Conservation (phyloP, 208 protist species). For the Leishmania turanica region DNA sequence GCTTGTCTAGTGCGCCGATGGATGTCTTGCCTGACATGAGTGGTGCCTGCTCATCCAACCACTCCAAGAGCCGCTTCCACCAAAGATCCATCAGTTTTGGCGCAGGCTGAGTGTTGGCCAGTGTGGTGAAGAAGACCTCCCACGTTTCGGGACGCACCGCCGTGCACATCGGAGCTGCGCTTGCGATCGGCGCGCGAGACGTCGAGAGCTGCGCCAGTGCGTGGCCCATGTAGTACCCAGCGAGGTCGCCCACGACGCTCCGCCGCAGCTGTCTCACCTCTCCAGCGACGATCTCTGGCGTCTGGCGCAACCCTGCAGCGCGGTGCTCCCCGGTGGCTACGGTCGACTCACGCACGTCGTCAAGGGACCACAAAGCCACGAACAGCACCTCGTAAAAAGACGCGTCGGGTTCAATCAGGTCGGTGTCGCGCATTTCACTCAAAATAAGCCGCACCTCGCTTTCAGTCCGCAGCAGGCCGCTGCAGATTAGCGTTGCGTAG, state of each 20-base stretch:
- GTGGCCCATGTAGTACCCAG: constrained; percentile 75
- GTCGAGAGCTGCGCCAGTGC: constrained; percentile 35
- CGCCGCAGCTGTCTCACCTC: constrained; percentile 28
- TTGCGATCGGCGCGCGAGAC: not conserved
- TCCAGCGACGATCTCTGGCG: constrained; percentile 29
- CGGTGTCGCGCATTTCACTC: constrained; percentile 44
- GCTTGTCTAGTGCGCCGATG: constrained; percentile 8
- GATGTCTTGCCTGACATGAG: not conserved
- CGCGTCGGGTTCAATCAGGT: constrained; percentile 56
- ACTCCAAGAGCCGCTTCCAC: constrained; percentile 57
- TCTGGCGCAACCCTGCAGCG: not conserved
- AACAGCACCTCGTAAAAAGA: constrained; percentile 57
- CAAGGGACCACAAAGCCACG: constrained; percentile 10
- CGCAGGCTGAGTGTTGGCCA: constrained; percentile 51
- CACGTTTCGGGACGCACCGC: constrained; percentile 45
- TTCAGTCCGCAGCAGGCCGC: constrained; percentile 31
- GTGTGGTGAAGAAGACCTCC: constrained; percentile 58
- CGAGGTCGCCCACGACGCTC: constrained; percentile 44
- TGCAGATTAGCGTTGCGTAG: constrained; percentile 61
- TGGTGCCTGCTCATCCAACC: constrained; percentile 11
- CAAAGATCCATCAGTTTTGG: constrained; percentile 85
- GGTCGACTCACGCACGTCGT: not conserved
- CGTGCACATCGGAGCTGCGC: not conserved
- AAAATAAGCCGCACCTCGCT: constrained; percentile 52
- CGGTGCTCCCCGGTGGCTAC: not conserved